Percentiles rank a stretch among this genome's conserved stretches.
Conservation (phyloP, 2,329 filamentous ascomycete species). For the Mycosphaerelloides madeirae region DNA sequence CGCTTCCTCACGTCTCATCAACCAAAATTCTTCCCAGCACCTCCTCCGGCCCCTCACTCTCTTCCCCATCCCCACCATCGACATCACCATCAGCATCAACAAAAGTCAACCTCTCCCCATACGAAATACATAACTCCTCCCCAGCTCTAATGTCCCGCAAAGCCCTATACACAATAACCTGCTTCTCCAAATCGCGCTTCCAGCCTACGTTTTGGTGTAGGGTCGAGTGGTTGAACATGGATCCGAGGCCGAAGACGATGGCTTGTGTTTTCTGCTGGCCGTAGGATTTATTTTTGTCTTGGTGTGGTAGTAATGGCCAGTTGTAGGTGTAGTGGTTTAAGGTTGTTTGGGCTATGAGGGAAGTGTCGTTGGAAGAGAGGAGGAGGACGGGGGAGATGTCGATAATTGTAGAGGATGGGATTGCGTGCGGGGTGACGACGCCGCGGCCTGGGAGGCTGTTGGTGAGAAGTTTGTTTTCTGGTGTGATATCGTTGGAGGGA, state of each 20-base stretch:
- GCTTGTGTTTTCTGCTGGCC: slow-evolving; percentile 43
- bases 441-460: slow-evolving; percentile 45
- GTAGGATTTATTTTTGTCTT: slow-evolving; percentile 11
- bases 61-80: slow-evolving; percentile 31
- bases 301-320: slow-evolving; percentile 39
- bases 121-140: slow-evolving; percentile 53
- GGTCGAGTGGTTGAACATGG: slow-evolving; percentile 56
- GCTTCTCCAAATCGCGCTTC: slow-evolving; percentile 45
- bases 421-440: slow-evolving; percentile 46
- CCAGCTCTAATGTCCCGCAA: slow-evolving; percentile 47
- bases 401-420: slow-evolving; percentile 46
- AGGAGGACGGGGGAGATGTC: slow-evolving; percentile 52
- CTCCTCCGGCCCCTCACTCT: slow-evolving; percentile 33
- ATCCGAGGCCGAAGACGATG: slow-evolving; percentile 52
- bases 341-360: slow-evolving; percentile 45
- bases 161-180: slow-evolving; percentile 47
- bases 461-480: no score
- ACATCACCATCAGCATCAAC: slow-evolving; percentile 37
- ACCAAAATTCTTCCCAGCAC: slow-evolving; percentile 40
- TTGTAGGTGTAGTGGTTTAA: slow-evolving; percentile 56
- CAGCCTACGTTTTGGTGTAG: slow-evolving; percentile 53
- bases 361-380: slow-evolving; percentile 45
- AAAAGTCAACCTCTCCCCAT: slow-evolving; percentile 46
- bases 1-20: slow-evolving; percentile 4
- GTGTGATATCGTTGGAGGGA: neutral